phyloP scores from a whole-genome alignment of 139 green algal genomes.

The Eudorina sp. region DNA sequence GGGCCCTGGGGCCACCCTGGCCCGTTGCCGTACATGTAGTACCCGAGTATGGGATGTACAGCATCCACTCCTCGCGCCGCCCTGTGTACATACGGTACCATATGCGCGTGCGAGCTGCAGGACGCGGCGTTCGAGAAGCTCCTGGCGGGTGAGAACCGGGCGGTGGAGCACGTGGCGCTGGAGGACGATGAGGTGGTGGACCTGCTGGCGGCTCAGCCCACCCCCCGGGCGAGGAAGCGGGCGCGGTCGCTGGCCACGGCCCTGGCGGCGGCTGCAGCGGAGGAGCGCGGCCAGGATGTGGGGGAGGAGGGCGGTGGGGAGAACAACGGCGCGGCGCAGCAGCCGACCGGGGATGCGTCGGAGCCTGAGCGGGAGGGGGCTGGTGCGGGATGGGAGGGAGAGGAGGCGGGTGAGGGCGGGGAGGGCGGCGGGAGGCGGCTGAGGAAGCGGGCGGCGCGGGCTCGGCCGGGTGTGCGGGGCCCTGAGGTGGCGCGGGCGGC shows the following conservation, averaged over 20 bases:
- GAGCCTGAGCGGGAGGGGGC: too few relatives aligned
- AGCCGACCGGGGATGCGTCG: too few relatives aligned
- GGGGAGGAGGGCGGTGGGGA: too few relatives aligned
- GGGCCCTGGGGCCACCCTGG: too few relatives aligned
- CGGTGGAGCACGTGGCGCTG: conserved; percentile 89
- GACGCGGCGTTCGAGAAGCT: conserved; percentile 83
- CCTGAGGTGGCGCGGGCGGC: too few relatives aligned
- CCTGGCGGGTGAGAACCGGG: conserved; percentile 75
- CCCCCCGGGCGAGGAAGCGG: conserved; percentile 10
- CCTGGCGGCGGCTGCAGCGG: neutral
- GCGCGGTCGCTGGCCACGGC: conserved; percentile 27
- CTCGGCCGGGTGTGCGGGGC: too few relatives aligned
- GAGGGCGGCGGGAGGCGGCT: too few relatives aligned
- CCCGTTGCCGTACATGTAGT: neutral
- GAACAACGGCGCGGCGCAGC: too few relatives aligned
- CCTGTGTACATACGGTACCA: neutral
- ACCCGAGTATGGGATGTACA: neutral
- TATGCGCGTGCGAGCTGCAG: neutral
- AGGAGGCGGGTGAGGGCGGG: too few relatives aligned
- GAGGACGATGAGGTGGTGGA: conserved; percentile 59
- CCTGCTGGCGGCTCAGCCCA: conserved; percentile 15
- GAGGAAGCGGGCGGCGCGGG: too few relatives aligned
- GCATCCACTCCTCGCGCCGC: neutral
- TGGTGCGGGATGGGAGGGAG: too few relatives aligned
- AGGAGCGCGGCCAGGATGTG: too few relatives aligned